Base-by-base conservation (phyloP, 306 rosid species). In the Trichosanthes cucumerina region DNA sequence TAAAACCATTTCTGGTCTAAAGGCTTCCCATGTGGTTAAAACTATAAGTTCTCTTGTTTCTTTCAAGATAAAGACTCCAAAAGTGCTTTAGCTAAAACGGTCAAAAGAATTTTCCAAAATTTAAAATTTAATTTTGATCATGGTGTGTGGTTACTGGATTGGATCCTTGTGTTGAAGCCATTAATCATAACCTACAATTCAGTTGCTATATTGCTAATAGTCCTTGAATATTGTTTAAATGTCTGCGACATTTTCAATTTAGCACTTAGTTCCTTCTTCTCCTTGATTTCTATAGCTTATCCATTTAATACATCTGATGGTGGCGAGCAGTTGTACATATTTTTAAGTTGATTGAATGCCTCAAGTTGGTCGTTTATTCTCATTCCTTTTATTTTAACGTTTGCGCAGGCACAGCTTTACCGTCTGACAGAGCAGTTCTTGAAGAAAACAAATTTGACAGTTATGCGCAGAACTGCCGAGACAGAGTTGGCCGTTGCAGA, bases 401-500 rank as follows among this genome's bases (percentile, higher is more conserved):
- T 18, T 84, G 46, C 82, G 34, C 90, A 96, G 99, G 82, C 96
- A 56, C 98, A 92, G 81, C 98, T 96, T 77, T 87, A 86, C 83
- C 99, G 90, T 73, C 85, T 95, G 76, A 88, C 97, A 0, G 98
- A 95, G 85, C 92, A 86, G 86, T 87, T 95, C 53, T 80, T 95
- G 87, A 95, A 83, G 89, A 92, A 88, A 79, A 83, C 88, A 80
- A 90, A 91, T 86, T 86, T 91, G 77, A 77, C 85, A 0, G 90
- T 83, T 79, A 88, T 95, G 78, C 63, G 90, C 78, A 88, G 97
- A 90, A 86, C 91, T 80, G 99, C 93, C 38, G 87, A 87, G 75
- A 91, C 96, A 57, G 99, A 95, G 85, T 89, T 95, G 57, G 98
- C 99, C 9, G 90, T 96, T 83, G 98, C 97, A 44, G 99, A 96